A percentile compares a stretch with the other conserved stretches of the same genome.
Conservation (phyloP, 768 basidiomycete genomes). For the Phlebiopsis gigantea region DNA sequence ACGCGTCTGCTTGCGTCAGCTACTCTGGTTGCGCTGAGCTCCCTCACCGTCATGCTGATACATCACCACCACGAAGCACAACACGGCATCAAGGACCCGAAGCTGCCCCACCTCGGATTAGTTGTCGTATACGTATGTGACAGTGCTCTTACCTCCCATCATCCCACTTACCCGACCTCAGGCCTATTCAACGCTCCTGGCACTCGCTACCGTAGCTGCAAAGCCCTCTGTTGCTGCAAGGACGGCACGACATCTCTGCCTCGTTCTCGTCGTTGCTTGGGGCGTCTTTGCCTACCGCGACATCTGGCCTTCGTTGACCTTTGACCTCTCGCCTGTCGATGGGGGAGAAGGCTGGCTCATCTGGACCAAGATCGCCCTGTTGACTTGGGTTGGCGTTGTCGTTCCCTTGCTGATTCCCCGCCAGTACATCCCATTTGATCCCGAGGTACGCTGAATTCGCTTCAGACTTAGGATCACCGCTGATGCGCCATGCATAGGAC, state of each 20-base stretch:
- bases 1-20: conserved; percentile 26
- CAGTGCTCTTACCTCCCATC: background rate
- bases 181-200: conserved; percentile 31
- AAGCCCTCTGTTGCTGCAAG: conserved; percentile 19
- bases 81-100: conserved; percentile 22
- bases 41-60: conserved; percentile 22
- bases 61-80: conserved; percentile 1
- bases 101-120: conserved; percentile 27
- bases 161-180: conserved; percentile 10
- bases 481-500: conserved; percentile 6
- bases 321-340: conserved; percentile 29
- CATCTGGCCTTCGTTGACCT: conserved; percentile 36
- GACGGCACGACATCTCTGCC: conserved; percentile 27
- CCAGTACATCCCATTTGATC: conserved; percentile 36
- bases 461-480: background rate
- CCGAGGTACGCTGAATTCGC: conserved; percentile 12
- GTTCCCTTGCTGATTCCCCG: conserved; percentile 35
- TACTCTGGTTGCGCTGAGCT: conserved; percentile 30
- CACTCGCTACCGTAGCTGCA: conserved; percentile 24
- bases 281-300: conserved; percentile 32
- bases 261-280: conserved; percentile 29
- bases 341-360: conserved; percentile 26
- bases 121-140: conserved; percentile 14
- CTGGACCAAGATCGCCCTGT: conserved; percentile 32
- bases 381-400: conserved; percentile 29